Percentiles rank a stretch among this genome's conserved stretches.
phyloP scores from a whole-genome alignment of 495 filamentous ascomycete genomes.

The Trypethelium eluteriae region DNA sequence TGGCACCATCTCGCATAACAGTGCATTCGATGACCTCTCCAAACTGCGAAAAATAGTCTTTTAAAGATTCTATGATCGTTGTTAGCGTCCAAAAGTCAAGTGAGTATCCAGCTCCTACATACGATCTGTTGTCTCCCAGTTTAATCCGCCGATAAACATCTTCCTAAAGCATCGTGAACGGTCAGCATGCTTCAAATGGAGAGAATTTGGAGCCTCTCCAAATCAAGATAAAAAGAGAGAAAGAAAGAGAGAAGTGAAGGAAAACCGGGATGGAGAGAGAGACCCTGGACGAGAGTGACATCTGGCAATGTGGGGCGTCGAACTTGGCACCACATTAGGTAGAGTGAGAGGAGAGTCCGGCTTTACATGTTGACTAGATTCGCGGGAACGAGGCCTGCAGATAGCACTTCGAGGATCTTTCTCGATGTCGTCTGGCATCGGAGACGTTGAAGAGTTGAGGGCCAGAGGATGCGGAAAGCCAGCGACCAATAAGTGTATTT shows the following conservation, averaged over 20 bases:
- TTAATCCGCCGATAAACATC: slow-evolving; percentile 98
- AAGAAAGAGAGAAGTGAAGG: not conserved
- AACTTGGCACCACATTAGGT: not conserved
- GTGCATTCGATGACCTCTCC: slow-evolving; percentile 96
- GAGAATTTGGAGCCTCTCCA: not conserved
- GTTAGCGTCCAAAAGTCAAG: slow-evolving; percentile 16
- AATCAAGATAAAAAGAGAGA: not conserved
- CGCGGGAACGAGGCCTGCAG: too few species aligned
- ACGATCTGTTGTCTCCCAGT: slow-evolving; percentile 99
- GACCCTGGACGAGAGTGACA: too few species aligned
- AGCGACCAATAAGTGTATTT: too few species aligned
- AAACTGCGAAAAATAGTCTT: slow-evolving; percentile 96
- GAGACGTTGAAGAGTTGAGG: too few species aligned
- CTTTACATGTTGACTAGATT: too few species aligned
- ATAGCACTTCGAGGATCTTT: too few species aligned
- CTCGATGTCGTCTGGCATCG: too few species aligned
- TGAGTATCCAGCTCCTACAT: slow-evolving; percentile 36
- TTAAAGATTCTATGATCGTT: slow-evolving; percentile 69
- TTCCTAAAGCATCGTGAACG: slow-evolving; percentile 53
- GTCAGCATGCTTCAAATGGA: not conserved
- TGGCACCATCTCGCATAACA: slow-evolving; percentile 93
- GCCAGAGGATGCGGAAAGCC: too few species aligned
- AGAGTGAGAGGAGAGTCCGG: not conserved
- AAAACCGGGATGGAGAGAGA: too few species aligned
- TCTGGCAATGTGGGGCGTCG: not conserved